Evolutionary conservation across 306 rosid genomes (phyloP).

Genomic region (Gynostemma pentaphyllum): DNA sequence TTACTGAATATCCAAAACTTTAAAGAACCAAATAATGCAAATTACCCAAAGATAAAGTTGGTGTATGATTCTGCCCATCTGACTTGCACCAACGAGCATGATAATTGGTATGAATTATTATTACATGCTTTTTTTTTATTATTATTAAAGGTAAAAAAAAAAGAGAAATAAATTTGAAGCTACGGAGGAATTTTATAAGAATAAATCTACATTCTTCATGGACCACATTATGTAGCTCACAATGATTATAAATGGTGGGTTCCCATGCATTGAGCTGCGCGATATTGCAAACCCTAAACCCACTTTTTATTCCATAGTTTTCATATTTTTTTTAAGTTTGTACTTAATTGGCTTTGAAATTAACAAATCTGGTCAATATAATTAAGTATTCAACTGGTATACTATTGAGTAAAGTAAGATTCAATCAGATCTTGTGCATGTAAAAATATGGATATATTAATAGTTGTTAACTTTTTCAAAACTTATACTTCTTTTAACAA

Average conservation of each 20-base stretch:
- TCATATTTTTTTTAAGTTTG: not conserved
- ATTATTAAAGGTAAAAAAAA: not conserved
- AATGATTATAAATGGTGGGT: slow-evolving; percentile 8
- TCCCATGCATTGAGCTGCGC: slow-evolving; percentile 8
- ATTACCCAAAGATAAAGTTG: not conserved
- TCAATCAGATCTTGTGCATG: too few relatives aligned
- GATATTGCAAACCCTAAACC: not conserved
- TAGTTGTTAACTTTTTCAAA: too few relatives aligned
- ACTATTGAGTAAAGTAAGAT: too few relatives aligned
- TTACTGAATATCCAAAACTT: not conserved
- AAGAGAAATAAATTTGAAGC: too few relatives aligned
- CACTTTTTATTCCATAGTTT: not conserved
- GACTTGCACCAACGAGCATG: slow-evolving; percentile 9
- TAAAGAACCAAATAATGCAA: not conserved
- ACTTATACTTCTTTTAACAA: too few relatives aligned
- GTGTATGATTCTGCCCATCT: slow-evolving; percentile 8
- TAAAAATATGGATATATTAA: not conserved
- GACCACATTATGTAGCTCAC: slow-evolving; percentile 6
- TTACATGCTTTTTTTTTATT: not conserved
- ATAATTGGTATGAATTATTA: not conserved
- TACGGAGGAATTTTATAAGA: not conserved
- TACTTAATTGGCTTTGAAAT: not conserved
- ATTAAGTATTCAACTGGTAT: not conserved
- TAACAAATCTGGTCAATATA: not conserved
- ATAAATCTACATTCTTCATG: not conserved